These are phyloP conservation scores for Penicillium olsonii DNA, from an alignment of 2,329 filamentous ascomycete genomes.

Conservation along the genomic window DNA sequence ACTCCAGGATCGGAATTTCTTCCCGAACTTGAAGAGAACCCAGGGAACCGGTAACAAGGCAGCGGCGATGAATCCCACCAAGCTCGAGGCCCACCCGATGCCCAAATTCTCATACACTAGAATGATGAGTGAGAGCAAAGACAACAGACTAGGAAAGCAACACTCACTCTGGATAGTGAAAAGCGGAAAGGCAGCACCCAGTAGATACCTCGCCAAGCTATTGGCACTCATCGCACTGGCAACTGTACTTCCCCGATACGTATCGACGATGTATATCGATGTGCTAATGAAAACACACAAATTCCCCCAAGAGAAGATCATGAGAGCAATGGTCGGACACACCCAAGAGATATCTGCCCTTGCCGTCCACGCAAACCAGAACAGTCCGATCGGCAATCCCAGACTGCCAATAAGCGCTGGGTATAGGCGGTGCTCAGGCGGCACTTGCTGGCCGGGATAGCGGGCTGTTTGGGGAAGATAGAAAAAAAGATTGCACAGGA, in stretches of 20 bases:
- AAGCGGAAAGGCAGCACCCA: constrained; percentile 19
- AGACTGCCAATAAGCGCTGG: constrained; percentile 22
- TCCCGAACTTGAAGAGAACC: constrained; percentile 51
- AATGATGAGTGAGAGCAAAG: background rate
- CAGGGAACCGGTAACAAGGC: constrained; percentile 46
- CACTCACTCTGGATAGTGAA: constrained; percentile 24
- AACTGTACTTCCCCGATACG: constrained; percentile 18
- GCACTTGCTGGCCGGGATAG: constrained; percentile 1
- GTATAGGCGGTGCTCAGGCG: constrained; percentile 20
- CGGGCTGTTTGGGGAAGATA: constrained; percentile 13
- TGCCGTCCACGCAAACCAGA: constrained; percentile 24
- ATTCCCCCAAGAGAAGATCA: constrained; percentile 23
- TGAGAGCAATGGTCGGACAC: constrained; percentile 15
- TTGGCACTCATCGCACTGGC: constrained; percentile 25
- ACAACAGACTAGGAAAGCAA: background rate
- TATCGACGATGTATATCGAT: constrained; percentile 18
- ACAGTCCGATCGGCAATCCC: constrained; percentile 18
- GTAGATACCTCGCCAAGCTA: constrained; percentile 20
- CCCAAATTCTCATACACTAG: constrained; percentile 63
- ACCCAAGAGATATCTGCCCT: constrained; percentile 14
- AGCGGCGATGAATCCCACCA: constrained; percentile 57
- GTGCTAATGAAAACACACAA: constrained; percentile 22
- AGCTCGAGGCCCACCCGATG: constrained; percentile 60
- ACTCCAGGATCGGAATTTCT: constrained; percentile 14
- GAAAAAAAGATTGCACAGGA: constrained; percentile 17